phyloP scores from a whole-genome alignment of 306 rosid species.

The Begonia fuchsioides region DNA sequence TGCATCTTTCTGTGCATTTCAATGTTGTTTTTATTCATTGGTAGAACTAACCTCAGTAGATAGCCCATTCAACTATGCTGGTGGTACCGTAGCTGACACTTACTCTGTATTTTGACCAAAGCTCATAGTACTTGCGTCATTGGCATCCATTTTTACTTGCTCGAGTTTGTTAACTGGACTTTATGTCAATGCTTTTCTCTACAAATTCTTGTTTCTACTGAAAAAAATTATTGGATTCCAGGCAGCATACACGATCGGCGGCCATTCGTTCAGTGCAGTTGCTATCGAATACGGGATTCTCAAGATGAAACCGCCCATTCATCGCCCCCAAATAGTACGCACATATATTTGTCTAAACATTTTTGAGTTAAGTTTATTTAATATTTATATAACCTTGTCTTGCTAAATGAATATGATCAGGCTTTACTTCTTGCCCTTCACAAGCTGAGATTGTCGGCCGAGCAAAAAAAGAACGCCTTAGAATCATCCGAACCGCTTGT shows the following conservation, averaged over 20 bases:
- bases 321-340: constrained; percentile 69
- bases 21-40: too few species aligned
- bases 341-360: background rate
- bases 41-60: too few species aligned
- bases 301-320: constrained; percentile 63
- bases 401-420: constrained; percentile 18
- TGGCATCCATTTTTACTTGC: background rate
- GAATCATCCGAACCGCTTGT: constrained; percentile 37
- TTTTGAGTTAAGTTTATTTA: constrained; percentile 1
- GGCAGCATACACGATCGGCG: constrained; percentile 70
- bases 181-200: background rate
- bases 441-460: constrained; percentile 53
- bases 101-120: background rate
- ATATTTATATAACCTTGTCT: constrained; percentile 10
- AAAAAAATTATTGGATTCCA: background rate
- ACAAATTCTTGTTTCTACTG: background rate
- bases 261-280: constrained; percentile 57
- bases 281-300: constrained; percentile 51
- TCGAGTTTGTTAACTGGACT: background rate
- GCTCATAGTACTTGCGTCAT: background rate
- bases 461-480: constrained; percentile 36
- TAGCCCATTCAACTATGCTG: too few species aligned
- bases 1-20: too few species aligned
- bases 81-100: background rate
- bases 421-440: constrained; percentile 74